phyloP scores from a whole-genome alignment of 805 yeast species.

The Torulaspora delbrueckii region DNA sequence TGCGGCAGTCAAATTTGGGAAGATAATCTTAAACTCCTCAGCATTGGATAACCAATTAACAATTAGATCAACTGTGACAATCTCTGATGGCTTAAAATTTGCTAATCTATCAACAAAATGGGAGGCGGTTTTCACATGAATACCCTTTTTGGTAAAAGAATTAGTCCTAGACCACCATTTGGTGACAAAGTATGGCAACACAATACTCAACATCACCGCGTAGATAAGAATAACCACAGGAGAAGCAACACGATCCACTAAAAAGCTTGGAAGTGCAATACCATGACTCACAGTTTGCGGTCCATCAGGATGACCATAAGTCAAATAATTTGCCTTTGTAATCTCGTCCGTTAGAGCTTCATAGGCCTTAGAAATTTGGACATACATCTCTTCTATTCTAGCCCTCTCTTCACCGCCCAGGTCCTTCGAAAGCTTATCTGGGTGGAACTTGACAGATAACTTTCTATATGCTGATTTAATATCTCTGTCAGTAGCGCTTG shows the following conservation, averaged over 20 bases:
- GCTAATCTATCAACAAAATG: slow-evolving; percentile 64
- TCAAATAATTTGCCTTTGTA: slow-evolving; percentile 72
- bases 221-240: slow-evolving; percentile 59
- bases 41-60: slow-evolving; percentile 57
- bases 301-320: slow-evolving; percentile 97
- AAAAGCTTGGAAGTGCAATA: slow-evolving; percentile 87
- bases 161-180: slow-evolving; percentile 87
- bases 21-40: slow-evolving; percentile 53
- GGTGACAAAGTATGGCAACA: slow-evolving; percentile 77
- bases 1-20: slow-evolving; percentile 39
- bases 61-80: slow-evolving; percentile 52
- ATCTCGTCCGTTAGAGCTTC: slow-evolving; percentile 90
- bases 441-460: slow-evolving; percentile 83
- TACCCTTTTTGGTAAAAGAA: slow-evolving; percentile 73
- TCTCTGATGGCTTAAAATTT: slow-evolving; percentile 66
- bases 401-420: slow-evolving; percentile 51
- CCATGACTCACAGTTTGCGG: slow-evolving; percentile 89
- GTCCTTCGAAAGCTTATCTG: slow-evolving; percentile 76
- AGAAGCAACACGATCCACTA: slow-evolving; percentile 78
- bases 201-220: slow-evolving; percentile 65
- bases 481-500: slow-evolving; percentile 65
- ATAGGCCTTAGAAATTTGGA: slow-evolving; percentile 84
- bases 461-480: slow-evolving; percentile 81
- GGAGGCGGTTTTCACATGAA: slow-evolving; percentile 81
- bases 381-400: slow-evolving; percentile 68